Evolutionary conservation across 805 yeast genomes (phyloP).

Genomic region (Metschnikowia gelsemii): DNA sequence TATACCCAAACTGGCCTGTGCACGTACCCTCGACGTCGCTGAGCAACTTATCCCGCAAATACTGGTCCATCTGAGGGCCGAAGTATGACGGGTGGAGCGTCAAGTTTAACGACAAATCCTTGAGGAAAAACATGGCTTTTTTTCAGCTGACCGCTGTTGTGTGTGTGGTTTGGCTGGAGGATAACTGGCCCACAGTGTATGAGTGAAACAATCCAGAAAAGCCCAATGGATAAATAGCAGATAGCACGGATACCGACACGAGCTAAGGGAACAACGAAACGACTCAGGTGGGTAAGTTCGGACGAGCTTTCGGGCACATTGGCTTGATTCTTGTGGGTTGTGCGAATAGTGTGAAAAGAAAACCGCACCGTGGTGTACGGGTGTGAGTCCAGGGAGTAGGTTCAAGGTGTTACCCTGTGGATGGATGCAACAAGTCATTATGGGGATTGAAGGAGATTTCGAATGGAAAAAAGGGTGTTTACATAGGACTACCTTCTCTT

Average conservation of each 20-base stretch:
- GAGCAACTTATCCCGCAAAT: slow-evolving; percentile 80
- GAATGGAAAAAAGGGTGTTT: too few species aligned
- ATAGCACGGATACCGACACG: not conserved
- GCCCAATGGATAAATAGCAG: too few species aligned
- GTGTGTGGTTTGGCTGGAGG: too few species aligned
- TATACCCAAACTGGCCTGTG: slow-evolving; percentile 98
- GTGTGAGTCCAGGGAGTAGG: too few species aligned
- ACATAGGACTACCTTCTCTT: too few species aligned
- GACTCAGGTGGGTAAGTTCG: slow-evolving; percentile 2
- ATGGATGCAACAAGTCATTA: too few species aligned
- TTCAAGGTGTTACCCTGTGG: too few species aligned
- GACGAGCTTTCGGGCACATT: slow-evolving; percentile 1
- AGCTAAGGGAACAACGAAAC: slow-evolving; percentile 1
- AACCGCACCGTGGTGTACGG: not conserved
- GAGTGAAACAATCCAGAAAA: too few species aligned
- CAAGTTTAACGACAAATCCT: slow-evolving; percentile 86
- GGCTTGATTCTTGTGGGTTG: too few species aligned
- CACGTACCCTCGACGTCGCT: slow-evolving; percentile 98
- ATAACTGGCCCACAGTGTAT: too few species aligned
- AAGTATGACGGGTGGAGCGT: slow-evolving; percentile 96
- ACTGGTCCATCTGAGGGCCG: slow-evolving; percentile 97
- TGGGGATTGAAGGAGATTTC: too few species aligned
- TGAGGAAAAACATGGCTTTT: slow-evolving; percentile 45
- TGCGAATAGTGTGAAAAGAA: not conserved
- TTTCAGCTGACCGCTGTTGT: not conserved